A percentile compares a stretch with the other conserved stretches of the same genome.
These are phyloP conservation scores for Coemansia sp. DNA, from an alignment of 192 early-diverging fungal species.

Conservation along the genomic window DNA sequence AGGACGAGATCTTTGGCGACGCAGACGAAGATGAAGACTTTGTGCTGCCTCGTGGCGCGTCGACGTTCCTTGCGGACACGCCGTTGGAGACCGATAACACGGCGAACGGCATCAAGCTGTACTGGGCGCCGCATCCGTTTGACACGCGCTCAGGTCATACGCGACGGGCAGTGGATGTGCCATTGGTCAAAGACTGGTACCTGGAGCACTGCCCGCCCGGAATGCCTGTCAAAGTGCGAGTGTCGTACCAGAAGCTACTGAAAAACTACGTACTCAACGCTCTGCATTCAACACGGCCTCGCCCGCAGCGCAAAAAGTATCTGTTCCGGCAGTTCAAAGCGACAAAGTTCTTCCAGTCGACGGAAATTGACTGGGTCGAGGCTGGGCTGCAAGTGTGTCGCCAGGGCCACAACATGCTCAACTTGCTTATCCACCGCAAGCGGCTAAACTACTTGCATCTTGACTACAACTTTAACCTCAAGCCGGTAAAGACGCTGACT, in stretches of 20 bases:
- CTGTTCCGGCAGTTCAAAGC: conserved; percentile 92
- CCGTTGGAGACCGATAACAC: conserved; percentile 90
- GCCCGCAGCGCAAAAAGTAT: conserved; percentile 87
- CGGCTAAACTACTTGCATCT: conserved; percentile 97
- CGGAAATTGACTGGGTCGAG: conserved; percentile 99
- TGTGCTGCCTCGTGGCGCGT: conserved; percentile 72
- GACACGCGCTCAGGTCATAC: conserved; percentile 88
- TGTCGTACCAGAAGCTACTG: conserved; percentile 97
- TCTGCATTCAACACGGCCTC: conserved; percentile 83
- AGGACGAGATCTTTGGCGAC: conserved; percentile 76
- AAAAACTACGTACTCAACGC: conserved; percentile 96
- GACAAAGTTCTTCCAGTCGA: conserved; percentile 99
- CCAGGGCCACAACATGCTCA: conserved; percentile 99
- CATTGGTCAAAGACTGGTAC: conserved; percentile 97
- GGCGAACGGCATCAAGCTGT: conserved; percentile 86
- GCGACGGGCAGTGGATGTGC: conserved; percentile 89
- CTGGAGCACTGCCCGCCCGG: conserved; percentile 92
- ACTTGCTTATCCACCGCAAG: conserved; percentile 97
- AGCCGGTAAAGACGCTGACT: conserved; percentile 97
- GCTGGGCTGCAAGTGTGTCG: conserved; percentile 97
- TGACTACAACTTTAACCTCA: conserved; percentile 99
- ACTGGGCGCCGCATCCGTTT: conserved; percentile 98
- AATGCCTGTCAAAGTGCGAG: conserved; percentile 96
- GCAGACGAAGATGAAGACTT: conserved; percentile 70
- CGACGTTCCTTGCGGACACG: conserved; percentile 76